Percentiles rank a stretch among this genome's conserved stretches.
Conservation (phyloP, 2,329 filamentous ascomycete genomes). For the Xylariaceae sp. region DNA sequence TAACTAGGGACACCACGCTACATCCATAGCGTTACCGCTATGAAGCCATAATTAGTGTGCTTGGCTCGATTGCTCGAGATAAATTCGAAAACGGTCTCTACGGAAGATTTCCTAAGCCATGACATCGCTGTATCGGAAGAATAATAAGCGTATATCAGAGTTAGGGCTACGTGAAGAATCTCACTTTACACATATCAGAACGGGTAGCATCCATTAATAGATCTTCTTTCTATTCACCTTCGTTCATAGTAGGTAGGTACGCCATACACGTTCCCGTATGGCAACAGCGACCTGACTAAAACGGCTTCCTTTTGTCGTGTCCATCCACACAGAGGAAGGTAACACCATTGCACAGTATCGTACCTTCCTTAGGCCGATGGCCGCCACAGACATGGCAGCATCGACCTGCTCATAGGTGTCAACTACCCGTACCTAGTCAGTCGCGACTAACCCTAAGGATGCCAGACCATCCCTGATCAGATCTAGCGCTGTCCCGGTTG, state of each 20-base stretch:
- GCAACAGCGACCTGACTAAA: not conserved
- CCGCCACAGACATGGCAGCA: not conserved
- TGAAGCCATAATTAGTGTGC: not conserved
- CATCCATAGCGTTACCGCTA: not conserved
- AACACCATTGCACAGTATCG: not conserved
- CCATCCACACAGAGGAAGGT: too few species aligned
- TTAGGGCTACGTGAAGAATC: too few species aligned
- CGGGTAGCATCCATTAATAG: too few species aligned
- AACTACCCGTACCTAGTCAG: not conserved
- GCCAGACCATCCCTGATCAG: slow-evolving; percentile 5
- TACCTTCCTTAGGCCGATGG: not conserved
- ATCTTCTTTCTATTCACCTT: too few species aligned
- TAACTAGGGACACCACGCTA: not conserved
- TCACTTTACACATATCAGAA: too few species aligned
- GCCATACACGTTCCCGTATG: not conserved
- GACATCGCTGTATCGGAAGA: too few species aligned
- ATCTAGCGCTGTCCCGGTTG: slow-evolving; percentile 5
- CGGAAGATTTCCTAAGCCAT: too few species aligned
- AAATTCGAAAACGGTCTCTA: not conserved
- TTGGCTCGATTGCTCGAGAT: not conserved
- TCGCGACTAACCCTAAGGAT: not conserved
- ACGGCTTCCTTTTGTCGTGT: not conserved
- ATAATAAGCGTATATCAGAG: too few species aligned
- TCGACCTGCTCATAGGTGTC: not conserved
- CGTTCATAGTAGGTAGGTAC: not conserved